Evolutionary conservation across 805 yeast species (phyloP), one percentile per base, ranked within the genome.

Genomic region (Pichia phayaonensis): DNA sequence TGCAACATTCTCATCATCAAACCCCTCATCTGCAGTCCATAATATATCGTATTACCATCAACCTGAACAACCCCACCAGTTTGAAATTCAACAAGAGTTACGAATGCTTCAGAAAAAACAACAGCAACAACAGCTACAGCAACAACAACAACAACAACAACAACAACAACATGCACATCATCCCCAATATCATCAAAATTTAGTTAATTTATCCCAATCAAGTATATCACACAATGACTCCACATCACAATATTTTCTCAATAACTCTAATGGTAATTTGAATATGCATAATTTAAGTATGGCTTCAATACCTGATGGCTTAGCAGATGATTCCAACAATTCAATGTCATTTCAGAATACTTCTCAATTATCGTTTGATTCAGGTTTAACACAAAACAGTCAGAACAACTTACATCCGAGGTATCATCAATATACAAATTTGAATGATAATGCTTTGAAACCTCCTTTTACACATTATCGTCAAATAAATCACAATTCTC

Each of bases 61-160:
- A 8, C 52, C 45, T 8, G 13, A 26, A 15, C 53, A 52, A 42
- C 24, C 38, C 15, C 48, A 51, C 21, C 43, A 50, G 34, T 29
- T 45, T 24, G 26, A 52, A 40, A 51, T 56, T 20, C 58, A 54
- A 43, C 45, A 51, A 27, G 47, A 49, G 23, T 40, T 23, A 26
- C 54, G 49, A 15, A 42, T 46, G 2, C 58, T 54, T 18, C 56
- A 51, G 27, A 59, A 59, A 29, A 56, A 56, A 24, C 61, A 58
- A n/a, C 52, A 49, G 15, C 57, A 50, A 38, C 57, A 48, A 26
- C 59, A 47, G 39, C 57, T 49, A 31, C 57, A 47, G 26, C 59
- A 47, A 38, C 49, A 64, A 10, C 46, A 42, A 20, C 40, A 47
- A 12, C 29, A 52, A 11, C 52, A 42, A n/a, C 57, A 54, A 36